phyloP scores from a whole-genome alignment of 305 asterid genomes.

The Euphrasia arctica region DNA sequence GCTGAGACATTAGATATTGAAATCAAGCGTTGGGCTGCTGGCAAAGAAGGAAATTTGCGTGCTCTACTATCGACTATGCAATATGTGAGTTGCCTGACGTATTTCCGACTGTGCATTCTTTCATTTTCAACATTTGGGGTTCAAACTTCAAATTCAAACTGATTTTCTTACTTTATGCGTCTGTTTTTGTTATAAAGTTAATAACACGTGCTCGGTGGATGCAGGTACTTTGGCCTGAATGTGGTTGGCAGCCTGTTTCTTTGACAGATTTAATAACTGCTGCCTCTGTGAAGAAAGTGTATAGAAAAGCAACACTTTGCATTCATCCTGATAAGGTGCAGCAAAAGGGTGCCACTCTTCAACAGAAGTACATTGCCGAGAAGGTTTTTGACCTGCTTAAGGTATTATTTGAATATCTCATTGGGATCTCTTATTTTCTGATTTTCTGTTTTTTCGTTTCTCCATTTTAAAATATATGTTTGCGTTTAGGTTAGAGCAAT shows the following conservation, averaged over 20 bases:
- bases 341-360: conserved; percentile 98
- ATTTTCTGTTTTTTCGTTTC: not conserved
- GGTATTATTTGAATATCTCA: conserved; percentile 42
- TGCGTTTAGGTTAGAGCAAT: conserved; percentile 20
- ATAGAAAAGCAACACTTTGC: conserved; percentile 96
- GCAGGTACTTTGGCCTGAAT: conserved; percentile 99
- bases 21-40: conserved; percentile 99
- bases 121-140: not conserved
- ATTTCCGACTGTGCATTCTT: conserved; percentile 7
- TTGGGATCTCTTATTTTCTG: not conserved
- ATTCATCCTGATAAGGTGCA: conserved; percentile 99
- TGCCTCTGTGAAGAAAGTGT: conserved; percentile 85
- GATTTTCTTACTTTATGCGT: conserved; percentile 7
- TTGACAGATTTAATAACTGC: conserved; percentile 92
- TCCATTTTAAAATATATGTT: not conserved
- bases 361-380: conserved; percentile 96
- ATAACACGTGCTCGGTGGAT: conserved; percentile 24
- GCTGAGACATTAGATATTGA: conserved; percentile 81
- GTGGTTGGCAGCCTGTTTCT: conserved; percentile 99
- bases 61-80: conserved; percentile 96
- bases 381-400: conserved; percentile 97
- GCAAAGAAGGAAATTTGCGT: conserved; percentile 96
- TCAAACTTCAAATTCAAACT: conserved; percentile 1
- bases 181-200: conserved; percentile 26
- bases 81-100: conserved; percentile 57